phyloP scores from a whole-genome alignment of 2,329 filamentous ascomycete genomes.

The Xylaria sp. region DNA sequence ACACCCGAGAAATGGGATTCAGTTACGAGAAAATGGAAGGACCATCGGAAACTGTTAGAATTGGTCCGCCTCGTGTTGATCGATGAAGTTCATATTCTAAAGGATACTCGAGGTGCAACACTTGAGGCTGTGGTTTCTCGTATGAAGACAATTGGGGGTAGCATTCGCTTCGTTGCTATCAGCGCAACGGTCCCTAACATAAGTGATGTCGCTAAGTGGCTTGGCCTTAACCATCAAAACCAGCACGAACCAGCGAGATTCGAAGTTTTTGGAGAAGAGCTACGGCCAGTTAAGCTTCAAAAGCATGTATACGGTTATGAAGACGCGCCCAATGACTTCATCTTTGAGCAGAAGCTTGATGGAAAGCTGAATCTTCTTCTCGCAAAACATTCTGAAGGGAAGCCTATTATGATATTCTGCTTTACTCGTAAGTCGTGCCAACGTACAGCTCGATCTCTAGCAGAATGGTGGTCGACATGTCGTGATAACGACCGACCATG shows the following conservation, averaged over 20 bases:
- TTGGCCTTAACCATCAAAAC: slow-evolving; percentile 72
- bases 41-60: slow-evolving; percentile 78
- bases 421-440: slow-evolving; percentile 78
- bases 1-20: slow-evolving; percentile 95
- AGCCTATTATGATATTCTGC: slow-evolving; percentile 87
- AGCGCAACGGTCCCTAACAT: slow-evolving; percentile 88
- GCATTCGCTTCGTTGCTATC: slow-evolving; percentile 81
- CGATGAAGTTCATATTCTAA: slow-evolving; percentile 88
- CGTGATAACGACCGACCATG: slow-evolving; percentile 67
- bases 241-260: slow-evolving; percentile 70
- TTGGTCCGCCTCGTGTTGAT: slow-evolving; percentile 84
- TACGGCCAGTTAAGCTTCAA: slow-evolving; percentile 79
- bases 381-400: slow-evolving; percentile 71
- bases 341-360: slow-evolving; percentile 77
- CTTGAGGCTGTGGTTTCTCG: slow-evolving; percentile 86
- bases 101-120: slow-evolving; percentile 80
- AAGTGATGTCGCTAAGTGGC: slow-evolving; percentile 80
- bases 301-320: slow-evolving; percentile 81
- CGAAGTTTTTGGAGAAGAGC: slow-evolving; percentile 81
- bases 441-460: slow-evolving; percentile 73
- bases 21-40: slow-evolving; percentile 86
- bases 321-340: slow-evolving; percentile 73
- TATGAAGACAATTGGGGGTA: slow-evolving; percentile 82
- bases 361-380: slow-evolving; percentile 73
- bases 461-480: slow-evolving; percentile 70